Conservation (phyloP, 306 rosid genomes). For the Rosa chinensis region DNA sequence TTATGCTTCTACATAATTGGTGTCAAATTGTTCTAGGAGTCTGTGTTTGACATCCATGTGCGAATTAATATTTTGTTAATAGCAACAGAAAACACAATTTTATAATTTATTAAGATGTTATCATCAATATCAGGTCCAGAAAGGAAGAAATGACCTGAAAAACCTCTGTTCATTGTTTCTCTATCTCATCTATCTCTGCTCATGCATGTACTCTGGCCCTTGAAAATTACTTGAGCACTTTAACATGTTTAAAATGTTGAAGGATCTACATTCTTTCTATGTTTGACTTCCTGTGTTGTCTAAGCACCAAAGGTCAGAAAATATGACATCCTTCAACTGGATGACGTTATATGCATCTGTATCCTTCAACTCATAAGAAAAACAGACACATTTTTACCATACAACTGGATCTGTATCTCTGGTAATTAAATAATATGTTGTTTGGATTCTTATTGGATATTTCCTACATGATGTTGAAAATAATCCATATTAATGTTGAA, state of each 20-base stretch:
- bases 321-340: neutral
- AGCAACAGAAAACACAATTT: neutral
- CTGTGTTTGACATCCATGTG: slow-evolving; percentile 1
- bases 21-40: neutral
- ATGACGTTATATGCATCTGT: too few species aligned
- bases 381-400: neutral
- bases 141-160: neutral
- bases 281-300: neutral
- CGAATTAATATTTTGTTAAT: neutral
- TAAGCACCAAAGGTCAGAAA: neutral
- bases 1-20: slow-evolving; percentile 11
- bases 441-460: neutral
- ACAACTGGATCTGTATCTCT: neutral
- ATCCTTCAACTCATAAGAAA: neutral
- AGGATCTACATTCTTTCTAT: neutral
- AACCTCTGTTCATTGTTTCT: neutral
- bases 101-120: slow-evolving; percentile 6
- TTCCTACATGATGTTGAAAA: neutral
- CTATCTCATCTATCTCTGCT: neutral
- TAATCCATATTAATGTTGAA: neutral
- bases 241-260: too few species aligned
- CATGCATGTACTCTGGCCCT: neutral
- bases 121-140: slow-evolving; percentile 5
- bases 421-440: neutral
- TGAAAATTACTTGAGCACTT: neutral